A percentile compares a stretch with the other conserved stretches of the same genome.
Conservation (phyloP, 768 basidiomycete species). For the Termitomyces sp. region DNA sequence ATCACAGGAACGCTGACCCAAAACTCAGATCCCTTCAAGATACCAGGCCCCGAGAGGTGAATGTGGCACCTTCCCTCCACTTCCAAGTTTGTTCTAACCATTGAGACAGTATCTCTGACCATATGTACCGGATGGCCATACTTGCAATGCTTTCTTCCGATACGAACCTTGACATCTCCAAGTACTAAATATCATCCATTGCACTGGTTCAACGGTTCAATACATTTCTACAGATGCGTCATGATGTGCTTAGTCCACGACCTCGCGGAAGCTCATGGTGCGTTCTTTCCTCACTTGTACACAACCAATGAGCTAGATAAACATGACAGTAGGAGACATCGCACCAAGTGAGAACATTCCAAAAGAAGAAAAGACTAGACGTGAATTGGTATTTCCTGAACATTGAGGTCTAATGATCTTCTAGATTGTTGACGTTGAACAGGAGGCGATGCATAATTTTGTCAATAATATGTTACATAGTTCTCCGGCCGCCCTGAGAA, state of each 20-base stretch:
- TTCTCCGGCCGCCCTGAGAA: conserved; percentile 62
- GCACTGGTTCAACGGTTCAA: not conserved
- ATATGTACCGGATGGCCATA: conserved; percentile 98
- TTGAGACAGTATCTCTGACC: conserved; percentile 78
- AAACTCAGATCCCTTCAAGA: conserved; percentile 35
- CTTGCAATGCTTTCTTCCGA: conserved; percentile 87
- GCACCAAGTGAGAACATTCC: conserved; percentile 84
- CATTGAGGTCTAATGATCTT: too few species aligned
- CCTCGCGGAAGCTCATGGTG: conserved; percentile 92
- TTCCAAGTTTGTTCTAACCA: not conserved
- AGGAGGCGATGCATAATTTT: conserved; percentile 92
- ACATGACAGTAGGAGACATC: conserved; percentile 80
- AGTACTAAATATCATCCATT: conserved; percentile 39
- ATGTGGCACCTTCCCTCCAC: not conserved
- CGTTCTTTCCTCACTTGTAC: not conserved
- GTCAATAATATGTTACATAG: conserved; percentile 85
- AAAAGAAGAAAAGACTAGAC: conserved; percentile 71
- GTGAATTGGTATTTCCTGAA: conserved; percentile 53
- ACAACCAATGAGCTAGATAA: not conserved
- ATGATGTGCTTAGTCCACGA: conserved; percentile 94
- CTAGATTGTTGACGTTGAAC: not conserved
- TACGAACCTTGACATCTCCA: conserved; percentile 62
- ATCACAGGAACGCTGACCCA: not conserved
- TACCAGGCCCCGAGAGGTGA: conserved; percentile 82
- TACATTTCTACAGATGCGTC: conserved; percentile 50